Percentiles rank a stretch among this genome's conserved stretches.
Evolutionary conservation across 2,329 filamentous ascomycete species (phyloP).

Genomic region (Neurospora sp.): DNA sequence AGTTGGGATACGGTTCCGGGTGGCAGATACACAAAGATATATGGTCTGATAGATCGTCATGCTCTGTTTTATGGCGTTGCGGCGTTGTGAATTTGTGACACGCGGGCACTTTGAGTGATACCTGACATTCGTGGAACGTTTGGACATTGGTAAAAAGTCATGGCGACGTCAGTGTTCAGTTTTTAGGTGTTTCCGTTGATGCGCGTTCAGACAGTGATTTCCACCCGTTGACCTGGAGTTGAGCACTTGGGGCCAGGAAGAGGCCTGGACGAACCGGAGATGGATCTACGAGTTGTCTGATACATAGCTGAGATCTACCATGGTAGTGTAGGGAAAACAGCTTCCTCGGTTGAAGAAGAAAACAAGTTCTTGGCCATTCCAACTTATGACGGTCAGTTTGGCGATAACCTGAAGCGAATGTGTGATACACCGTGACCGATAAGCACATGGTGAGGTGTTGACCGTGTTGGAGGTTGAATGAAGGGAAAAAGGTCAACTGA

Average conservation of each 20-base stretch:
- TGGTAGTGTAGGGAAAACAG: background rate
- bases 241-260: background rate
- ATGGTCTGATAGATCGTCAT: background rate
- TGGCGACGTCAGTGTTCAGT: background rate
- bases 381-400: background rate
- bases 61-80: background rate
- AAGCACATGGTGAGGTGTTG: background rate
- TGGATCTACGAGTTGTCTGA: background rate
- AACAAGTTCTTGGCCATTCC: background rate
- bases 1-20: background rate
- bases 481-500: constrained; percentile 4
- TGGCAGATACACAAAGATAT: background rate
- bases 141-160: background rate
- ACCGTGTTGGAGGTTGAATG: background rate
- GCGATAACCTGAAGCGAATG: background rate
- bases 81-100: background rate
- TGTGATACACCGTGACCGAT: background rate
- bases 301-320: too few relatives aligned
- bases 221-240: background rate
- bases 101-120: background rate
- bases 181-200: background rate
- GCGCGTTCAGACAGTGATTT: background rate
- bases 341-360: background rate
- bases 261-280: background rate
- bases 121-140: background rate